Conservation (phyloP, 305 asterid genomes). For the Plantago coronopus region DNA sequence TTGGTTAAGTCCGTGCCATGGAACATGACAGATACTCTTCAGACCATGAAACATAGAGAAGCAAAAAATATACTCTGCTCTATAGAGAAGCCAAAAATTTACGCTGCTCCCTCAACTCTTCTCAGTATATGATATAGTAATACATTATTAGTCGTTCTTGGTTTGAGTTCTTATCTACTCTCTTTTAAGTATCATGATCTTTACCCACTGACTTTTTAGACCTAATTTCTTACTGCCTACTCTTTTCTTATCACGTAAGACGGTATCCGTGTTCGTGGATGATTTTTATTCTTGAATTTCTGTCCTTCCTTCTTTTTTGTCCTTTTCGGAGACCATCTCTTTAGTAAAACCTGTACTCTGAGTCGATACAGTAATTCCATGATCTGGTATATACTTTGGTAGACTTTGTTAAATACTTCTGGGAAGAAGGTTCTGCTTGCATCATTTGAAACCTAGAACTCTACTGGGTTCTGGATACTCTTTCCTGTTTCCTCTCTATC, state of each 20-base stretch:
- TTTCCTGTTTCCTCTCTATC: not conserved
- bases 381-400: too few species aligned
- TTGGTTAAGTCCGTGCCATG: not conserved
- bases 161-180: not conserved
- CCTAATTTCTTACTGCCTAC: not conserved
- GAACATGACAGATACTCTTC: too few species aligned
- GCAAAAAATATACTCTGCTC: too few species aligned
- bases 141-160: not conserved
- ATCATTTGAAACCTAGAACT: not conserved
- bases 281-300: not conserved
- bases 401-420: not conserved
- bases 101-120: too few species aligned
- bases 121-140: not conserved
- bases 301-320: too few species aligned
- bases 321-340: too few species aligned
- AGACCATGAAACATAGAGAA: not conserved
- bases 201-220: constrained; percentile 1
- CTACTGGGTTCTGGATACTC: not conserved
- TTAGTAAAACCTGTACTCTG: too few species aligned
- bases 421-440: not conserved
- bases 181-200: constrained; percentile 8
- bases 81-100: too few species aligned
- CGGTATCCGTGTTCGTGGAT: not conserved
- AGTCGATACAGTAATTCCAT: too few species aligned
- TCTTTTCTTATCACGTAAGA: constrained; percentile 1